Evolutionary conservation across 371 early-diverging fungal species (phyloP).

Genomic region (Chytridiales sp.): DNA sequence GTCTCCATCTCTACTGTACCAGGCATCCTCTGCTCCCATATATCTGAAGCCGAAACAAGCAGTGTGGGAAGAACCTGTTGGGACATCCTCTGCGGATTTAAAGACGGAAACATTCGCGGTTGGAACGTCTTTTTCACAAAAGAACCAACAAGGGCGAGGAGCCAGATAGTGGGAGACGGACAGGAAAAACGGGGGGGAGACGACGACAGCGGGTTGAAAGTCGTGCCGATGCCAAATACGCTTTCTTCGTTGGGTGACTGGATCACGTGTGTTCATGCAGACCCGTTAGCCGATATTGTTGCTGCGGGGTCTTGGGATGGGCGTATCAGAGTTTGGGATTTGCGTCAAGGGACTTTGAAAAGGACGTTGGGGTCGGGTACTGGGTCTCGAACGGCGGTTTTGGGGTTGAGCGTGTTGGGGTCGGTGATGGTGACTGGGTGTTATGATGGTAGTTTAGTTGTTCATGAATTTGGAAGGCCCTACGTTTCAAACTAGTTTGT

Average conservation of each 20-base stretch:
- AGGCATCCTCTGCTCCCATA: conserved; percentile 21
- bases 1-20: conserved; percentile 13
- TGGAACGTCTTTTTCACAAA: no score
- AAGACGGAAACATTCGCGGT: conserved; percentile 28
- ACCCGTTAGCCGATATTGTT: conserved; percentile 12
- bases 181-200: no score
- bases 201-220: not conserved
- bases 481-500: no score
- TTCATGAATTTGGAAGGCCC: conserved; percentile 24
- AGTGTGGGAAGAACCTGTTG: not conserved
- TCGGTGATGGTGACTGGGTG: conserved; percentile 13
- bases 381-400: conserved; percentile 20
- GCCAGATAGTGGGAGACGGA: no score
- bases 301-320: conserved; percentile 30
- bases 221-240: not conserved
- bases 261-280: conserved; percentile 21
- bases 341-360: conserved; percentile 13
- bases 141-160: no score
- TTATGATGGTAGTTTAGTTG: conserved; percentile 26
- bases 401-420: conserved; percentile 16
- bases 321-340: conserved; percentile 24
- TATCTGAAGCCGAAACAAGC: conserved; percentile 3
- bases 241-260: conserved; percentile 24
- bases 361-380: conserved; percentile 9
- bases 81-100: conserved; percentile 24